phyloP scores from a whole-genome alignment of 108 stramenopile species.

The Cyclotella choctawhatcheeana region DNA sequence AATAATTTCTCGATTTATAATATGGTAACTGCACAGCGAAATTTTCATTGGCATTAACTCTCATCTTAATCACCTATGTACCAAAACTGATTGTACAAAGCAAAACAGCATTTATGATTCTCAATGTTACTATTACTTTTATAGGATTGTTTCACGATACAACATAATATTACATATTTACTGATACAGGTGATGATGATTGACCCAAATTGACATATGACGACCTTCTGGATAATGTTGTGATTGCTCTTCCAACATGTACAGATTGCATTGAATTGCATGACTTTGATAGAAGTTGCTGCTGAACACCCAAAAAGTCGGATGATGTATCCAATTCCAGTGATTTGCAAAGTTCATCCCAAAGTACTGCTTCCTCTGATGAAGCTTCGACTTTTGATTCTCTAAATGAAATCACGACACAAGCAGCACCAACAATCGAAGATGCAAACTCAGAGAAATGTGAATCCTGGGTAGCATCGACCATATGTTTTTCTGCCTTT shows the following conservation, averaged over 20 bases:
- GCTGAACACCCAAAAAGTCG: constrained; percentile 6
- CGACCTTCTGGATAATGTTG: neutral
- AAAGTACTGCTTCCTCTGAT: constrained; percentile 8
- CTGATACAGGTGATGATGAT: constrained; percentile 2
- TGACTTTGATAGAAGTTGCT: constrained; percentile 12
- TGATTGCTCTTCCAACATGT: neutral
- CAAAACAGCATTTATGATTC: too few species aligned
- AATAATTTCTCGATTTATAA: too few species aligned
- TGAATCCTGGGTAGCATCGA: constrained; percentile 18
- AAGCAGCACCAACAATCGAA: constrained; percentile 25
- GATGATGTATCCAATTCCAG: constrained; percentile 15
- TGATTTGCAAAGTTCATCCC: constrained; percentile 16
- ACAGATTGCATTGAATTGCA: neutral
- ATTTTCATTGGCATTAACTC: too few species aligned
- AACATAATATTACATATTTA: neutral
- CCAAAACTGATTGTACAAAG: too few species aligned
- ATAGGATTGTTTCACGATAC: too few species aligned
- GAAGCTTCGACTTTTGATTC: constrained; percentile 6
- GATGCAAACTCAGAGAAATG: constrained; percentile 7
- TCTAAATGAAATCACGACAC: constrained; percentile 16
- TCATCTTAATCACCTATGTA: too few species aligned
- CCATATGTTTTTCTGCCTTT: constrained; percentile 21
- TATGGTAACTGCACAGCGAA: too few species aligned
- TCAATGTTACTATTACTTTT: too few species aligned
- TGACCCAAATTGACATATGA: constrained; percentile 1